phyloP scores from a whole-genome alignment of 1,139 yeast species.

The Nakaseomyces delphensis region DNA sequence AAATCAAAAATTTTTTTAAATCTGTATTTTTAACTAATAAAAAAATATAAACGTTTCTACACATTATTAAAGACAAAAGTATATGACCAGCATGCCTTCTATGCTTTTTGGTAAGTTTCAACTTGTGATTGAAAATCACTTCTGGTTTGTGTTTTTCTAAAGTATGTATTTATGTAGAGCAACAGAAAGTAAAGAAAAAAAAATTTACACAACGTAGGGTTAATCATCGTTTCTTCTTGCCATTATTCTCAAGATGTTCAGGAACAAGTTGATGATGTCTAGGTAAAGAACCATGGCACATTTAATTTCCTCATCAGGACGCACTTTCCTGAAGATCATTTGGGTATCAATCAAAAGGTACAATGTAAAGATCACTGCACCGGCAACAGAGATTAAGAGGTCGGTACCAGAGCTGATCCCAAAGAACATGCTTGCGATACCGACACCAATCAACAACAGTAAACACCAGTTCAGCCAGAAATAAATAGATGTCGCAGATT shows the following conservation, averaged over 20 bases:
- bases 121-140: too few species aligned
- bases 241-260: slow-evolving; percentile 64
- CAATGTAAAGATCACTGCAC: slow-evolving; percentile 64
- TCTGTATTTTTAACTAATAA: slow-evolving; percentile 6
- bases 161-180: too few species aligned
- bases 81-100: too few species aligned
- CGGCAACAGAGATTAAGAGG: slow-evolving; percentile 58
- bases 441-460: slow-evolving; percentile 66
- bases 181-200: too few species aligned
- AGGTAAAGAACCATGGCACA: slow-evolving; percentile 71
- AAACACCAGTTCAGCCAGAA: slow-evolving; percentile 45
- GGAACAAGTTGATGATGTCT: slow-evolving; percentile 73
- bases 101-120: too few species aligned
- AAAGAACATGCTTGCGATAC: slow-evolving; percentile 60
- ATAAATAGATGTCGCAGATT: slow-evolving; percentile 48
- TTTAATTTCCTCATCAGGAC: slow-evolving; percentile 78
- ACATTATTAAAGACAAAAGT: neutral
- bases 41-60: slow-evolving; percentile 6
- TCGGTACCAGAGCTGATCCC: slow-evolving; percentile 51
- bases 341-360: slow-evolving; percentile 80
- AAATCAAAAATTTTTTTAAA: slow-evolving; percentile 4
- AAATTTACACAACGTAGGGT: too few species aligned
- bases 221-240: slow-evolving; percentile 41
- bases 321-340: slow-evolving; percentile 65
- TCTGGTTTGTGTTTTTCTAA: too few species aligned